phyloP scores from a whole-genome alignment of 2,329 filamentous ascomycete genomes.

The Ustulina deusta region DNA sequence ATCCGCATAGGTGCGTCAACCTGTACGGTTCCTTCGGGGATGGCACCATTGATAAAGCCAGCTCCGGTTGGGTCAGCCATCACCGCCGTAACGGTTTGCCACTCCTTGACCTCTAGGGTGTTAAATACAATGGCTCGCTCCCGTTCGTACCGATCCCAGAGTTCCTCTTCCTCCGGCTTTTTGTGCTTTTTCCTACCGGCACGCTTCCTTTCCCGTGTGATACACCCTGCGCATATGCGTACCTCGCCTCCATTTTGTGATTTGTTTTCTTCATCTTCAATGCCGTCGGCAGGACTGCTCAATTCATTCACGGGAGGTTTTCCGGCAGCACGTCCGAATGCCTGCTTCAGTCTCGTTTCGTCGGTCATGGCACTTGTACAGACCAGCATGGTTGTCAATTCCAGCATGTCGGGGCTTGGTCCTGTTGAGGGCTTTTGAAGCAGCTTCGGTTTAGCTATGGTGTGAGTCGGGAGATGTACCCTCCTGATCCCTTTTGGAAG shows the following conservation, averaged over 20 bases:
- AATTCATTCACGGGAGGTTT: slow-evolving; percentile 51
- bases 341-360: slow-evolving; percentile 72
- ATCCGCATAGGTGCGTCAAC: slow-evolving; percentile 94
- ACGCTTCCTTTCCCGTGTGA: slow-evolving; percentile 89
- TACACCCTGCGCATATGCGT: slow-evolving; percentile 90
- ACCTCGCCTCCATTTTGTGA: slow-evolving; percentile 93
- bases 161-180: slow-evolving; percentile 90
- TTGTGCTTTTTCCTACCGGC: slow-evolving; percentile 93
- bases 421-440: slow-evolving; percentile 78
- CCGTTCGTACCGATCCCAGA: slow-evolving; percentile 84
- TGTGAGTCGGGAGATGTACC: slow-evolving; percentile 87
- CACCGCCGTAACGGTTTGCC: slow-evolving; percentile 72
- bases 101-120: slow-evolving; percentile 86
- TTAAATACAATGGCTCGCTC: slow-evolving; percentile 92
- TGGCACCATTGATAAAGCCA: slow-evolving; percentile 58
- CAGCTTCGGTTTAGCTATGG: slow-evolving; percentile 94
- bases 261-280: slow-evolving; percentile 74
- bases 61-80: slow-evolving; percentile 58
- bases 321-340: slow-evolving; percentile 70
- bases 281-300: slow-evolving; percentile 54
- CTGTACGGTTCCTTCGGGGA: slow-evolving; percentile 74
- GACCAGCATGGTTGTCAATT: slow-evolving; percentile 84
- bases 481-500: slow-evolving; percentile 81
- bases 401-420: slow-evolving; percentile 78
- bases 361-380: slow-evolving; percentile 93